Evolutionary conservation across 2,329 filamentous ascomycete species (phyloP).

Genomic region (Xylaria sp.): DNA sequence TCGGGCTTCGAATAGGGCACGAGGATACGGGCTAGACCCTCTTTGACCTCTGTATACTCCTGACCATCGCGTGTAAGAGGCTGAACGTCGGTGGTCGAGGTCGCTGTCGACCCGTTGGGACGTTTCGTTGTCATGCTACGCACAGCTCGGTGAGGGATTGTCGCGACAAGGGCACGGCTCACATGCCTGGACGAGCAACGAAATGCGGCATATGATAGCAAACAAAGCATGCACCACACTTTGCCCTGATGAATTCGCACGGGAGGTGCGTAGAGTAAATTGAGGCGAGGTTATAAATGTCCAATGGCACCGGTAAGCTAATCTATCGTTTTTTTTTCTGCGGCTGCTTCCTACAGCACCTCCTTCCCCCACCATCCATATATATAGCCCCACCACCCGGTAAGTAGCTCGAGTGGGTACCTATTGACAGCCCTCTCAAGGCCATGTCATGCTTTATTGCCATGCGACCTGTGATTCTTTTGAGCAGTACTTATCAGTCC

Average conservation of each 20-base stretch:
- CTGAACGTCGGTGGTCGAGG: constrained; percentile 44
- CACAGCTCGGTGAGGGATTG: constrained; percentile 34
- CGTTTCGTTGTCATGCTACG: constrained; percentile 46
- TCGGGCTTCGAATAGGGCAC: constrained; percentile 57
- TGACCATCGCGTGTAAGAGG: constrained; percentile 57
- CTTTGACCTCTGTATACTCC: constrained; percentile 63
- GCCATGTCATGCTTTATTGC: too few relatives aligned
- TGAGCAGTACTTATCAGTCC: too few relatives aligned
- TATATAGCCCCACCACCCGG: constrained; percentile 9
- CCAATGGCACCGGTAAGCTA: background rate
- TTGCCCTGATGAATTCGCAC: background rate
- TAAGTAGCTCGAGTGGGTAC: background rate
- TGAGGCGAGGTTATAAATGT: constrained; percentile 14
- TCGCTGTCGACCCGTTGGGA: constrained; percentile 33
- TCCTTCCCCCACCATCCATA: background rate
- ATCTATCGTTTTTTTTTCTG: constrained; percentile 4
- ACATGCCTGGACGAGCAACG: constrained; percentile 38
- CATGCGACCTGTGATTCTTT: background rate
- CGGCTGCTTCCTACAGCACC: background rate
- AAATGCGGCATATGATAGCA: constrained; percentile 8
- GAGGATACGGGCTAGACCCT: constrained; percentile 68
- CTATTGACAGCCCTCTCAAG: too few relatives aligned
- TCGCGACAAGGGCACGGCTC: constrained; percentile 29
- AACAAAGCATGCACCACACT: constrained; percentile 16
- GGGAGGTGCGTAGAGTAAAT: background rate